Evolutionary conservation across 2,329 filamentous ascomycete species (phyloP).

Genomic region (Aspergillus awamori): DNA sequence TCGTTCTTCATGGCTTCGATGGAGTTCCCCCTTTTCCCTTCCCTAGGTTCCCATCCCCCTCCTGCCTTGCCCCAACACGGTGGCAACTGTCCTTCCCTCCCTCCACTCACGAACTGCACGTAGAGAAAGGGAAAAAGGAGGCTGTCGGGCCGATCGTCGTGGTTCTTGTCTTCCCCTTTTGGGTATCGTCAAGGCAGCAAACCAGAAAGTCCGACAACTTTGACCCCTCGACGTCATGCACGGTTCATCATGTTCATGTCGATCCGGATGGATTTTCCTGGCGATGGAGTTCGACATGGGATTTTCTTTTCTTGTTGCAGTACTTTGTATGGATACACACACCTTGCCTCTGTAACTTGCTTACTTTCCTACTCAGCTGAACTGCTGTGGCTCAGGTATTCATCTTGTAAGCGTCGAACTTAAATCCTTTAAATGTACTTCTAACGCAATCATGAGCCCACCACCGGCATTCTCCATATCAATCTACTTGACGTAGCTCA

Average conservation of each 20-base stretch:
- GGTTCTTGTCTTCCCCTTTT: constrained; percentile 8
- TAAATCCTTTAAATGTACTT: background rate
- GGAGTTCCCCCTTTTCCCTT: constrained; percentile 11
- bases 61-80: background rate
- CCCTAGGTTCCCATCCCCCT: background rate
- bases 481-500: constrained; percentile 6
- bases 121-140: constrained; percentile 11
- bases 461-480: background rate
- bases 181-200: constrained; percentile 13
- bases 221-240: constrained; percentile 25
- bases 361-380: background rate
- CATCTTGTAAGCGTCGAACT: background rate
- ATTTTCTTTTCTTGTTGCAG: background rate
- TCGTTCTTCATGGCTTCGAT: constrained; percentile 21
- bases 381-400: background rate
- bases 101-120: background rate
- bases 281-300: constrained; percentile 2
- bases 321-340: background rate
- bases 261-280: constrained; percentile 11
- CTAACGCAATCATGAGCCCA: background rate
- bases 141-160: constrained; percentile 13
- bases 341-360: background rate
- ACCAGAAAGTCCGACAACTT: background rate
- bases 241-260: constrained; percentile 22
- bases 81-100: constrained; percentile 13